Evolutionary conservation across 305 asterid genomes (phyloP).

Genomic region (Ilex paraguariensis): DNA sequence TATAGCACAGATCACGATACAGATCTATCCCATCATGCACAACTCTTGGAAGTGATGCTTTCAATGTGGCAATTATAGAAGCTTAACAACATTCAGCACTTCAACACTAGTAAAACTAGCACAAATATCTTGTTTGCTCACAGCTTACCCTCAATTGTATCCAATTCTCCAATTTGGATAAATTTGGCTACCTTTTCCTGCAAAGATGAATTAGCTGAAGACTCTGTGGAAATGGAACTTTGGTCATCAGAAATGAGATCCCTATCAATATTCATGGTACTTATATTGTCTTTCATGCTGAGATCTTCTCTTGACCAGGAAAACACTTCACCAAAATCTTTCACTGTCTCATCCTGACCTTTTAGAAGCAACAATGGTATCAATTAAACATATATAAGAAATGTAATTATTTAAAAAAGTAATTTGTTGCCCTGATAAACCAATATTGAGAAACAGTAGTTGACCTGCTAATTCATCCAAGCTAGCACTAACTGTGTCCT

Average conservation of each 20-base stretch:
- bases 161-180: conserved; percentile 69
- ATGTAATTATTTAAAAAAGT: neutral
- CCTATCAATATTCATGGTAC: conserved; percentile 18
- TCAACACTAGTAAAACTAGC: too few relatives aligned
- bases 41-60: too few relatives aligned
- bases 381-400: conserved; percentile 13
- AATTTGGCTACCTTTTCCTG: conserved; percentile 67
- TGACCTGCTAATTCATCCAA: conserved; percentile 33
- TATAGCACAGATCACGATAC: too few relatives aligned
- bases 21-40: too few relatives aligned
- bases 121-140: neutral
- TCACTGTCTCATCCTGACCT: conserved; percentile 54
- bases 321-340: conserved; percentile 27
- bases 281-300: conserved; percentile 8
- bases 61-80: too few relatives aligned
- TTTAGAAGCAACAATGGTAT: conserved; percentile 35
- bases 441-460: neutral
- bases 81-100: too few relatives aligned
- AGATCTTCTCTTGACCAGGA: conserved; percentile 25
- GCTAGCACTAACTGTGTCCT: conserved; percentile 19
- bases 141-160: conserved; percentile 50
- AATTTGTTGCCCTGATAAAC: neutral
- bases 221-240: conserved; percentile 16
- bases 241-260: conserved; percentile 20
- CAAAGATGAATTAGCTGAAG: conserved; percentile 37